These are phyloP conservation scores for Exutisphaerella laricina DNA, from an alignment of 2,329 filamentous ascomycete species.

Conservation along the genomic window DNA sequence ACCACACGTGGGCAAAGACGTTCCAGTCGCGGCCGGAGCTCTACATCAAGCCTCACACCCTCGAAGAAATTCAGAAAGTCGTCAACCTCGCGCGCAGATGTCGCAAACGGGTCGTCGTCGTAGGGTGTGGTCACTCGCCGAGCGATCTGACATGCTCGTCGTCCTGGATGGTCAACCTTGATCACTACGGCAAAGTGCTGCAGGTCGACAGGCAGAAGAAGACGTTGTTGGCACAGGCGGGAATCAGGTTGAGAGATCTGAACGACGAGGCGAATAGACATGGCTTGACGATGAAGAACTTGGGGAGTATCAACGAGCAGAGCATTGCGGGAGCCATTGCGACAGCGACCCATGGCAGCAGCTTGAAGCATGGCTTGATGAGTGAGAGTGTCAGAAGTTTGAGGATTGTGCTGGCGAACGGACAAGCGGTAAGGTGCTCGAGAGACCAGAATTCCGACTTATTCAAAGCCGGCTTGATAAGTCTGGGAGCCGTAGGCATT, in stretches of 20 bases:
- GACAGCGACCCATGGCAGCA: conserved; percentile 90
- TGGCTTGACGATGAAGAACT: conserved; percentile 80
- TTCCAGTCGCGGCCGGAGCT: conserved; percentile 86
- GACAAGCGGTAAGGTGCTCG: conserved; percentile 65
- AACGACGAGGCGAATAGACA: conserved; percentile 66
- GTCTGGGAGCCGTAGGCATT: conserved; percentile 83
- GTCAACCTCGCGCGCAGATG: conserved; percentile 75
- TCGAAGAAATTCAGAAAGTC: conserved; percentile 76
- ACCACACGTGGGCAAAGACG: conserved; percentile 92
- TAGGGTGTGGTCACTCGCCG: conserved; percentile 89
- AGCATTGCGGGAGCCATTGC: conserved; percentile 87
- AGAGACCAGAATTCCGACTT: conserved; percentile 64
- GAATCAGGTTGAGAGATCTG: conserved; percentile 73
- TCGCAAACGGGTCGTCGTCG: conserved; percentile 73
- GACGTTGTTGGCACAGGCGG: conserved; percentile 74
- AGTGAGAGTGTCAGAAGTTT: conserved; percentile 71
- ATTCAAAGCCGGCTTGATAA: conserved; percentile 82
- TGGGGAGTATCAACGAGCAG: conserved; percentile 93
- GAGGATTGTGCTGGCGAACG: conserved; percentile 76
- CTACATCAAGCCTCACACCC: conserved; percentile 75
- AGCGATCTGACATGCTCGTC: conserved; percentile 89
- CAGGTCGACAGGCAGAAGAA: conserved; percentile 61
- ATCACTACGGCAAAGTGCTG: conserved; percentile 69
- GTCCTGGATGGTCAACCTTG: conserved; percentile 90
- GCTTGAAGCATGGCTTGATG: conserved; percentile 73